A percentile compares a stretch with the other conserved stretches of the same genome.
Evolutionary conservation across 305 asterid genomes (phyloP).

Genomic region (Monarda citriodora): DNA sequence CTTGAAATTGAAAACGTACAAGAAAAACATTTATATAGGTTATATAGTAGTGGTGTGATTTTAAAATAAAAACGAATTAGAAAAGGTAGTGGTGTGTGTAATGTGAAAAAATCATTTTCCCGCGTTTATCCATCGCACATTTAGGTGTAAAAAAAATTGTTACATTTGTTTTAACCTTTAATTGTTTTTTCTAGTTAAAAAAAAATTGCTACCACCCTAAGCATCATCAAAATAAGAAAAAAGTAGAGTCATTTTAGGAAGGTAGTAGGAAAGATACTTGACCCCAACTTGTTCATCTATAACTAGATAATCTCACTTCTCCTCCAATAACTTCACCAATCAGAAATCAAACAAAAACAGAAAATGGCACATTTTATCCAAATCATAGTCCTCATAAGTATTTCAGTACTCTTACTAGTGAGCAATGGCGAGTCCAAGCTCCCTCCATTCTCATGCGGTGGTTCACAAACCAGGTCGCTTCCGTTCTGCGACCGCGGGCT

Average conservation of each 20-base stretch:
- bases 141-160: too few relatives aligned
- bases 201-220: neutral
- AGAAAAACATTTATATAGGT: too few relatives aligned
- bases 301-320: neutral
- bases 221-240: neutral
- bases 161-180: neutral
- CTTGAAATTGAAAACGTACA: too few relatives aligned
- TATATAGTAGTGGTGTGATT: too few relatives aligned
- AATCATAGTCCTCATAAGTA: conserved; percentile 9
- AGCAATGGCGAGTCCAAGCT: conserved; percentile 20
- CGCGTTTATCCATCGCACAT: too few relatives aligned
- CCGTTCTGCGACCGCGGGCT: conserved; percentile 52
- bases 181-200: too few relatives aligned
- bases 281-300: conserved; percentile 1
- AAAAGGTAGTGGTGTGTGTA: too few relatives aligned
- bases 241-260: neutral
- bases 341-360: neutral
- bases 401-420: neutral
- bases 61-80: too few relatives aligned
- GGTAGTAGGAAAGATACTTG: conserved; percentile 5
- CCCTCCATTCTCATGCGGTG: conserved; percentile 78
- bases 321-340: conserved; percentile 11
- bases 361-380: conserved; percentile 20
- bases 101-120: too few relatives aligned
- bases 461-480: conserved; percentile 40